Evolutionary conservation across 2,329 filamentous ascomycete species (phyloP), one percentile per base, ranked within the genome.

Genomic region (Alternaria arborescens): DNA sequence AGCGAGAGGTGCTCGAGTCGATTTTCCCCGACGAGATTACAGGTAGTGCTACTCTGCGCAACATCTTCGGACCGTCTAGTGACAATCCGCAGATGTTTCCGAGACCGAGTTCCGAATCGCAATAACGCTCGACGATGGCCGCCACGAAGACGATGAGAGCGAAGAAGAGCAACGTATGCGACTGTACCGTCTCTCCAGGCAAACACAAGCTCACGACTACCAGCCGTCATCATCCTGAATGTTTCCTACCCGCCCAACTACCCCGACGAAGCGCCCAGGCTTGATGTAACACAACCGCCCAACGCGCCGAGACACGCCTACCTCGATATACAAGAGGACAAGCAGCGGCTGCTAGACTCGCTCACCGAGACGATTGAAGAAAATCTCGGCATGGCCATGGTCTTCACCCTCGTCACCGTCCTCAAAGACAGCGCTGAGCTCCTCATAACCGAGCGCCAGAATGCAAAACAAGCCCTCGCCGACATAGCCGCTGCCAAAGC

Each of bases 21-120:
- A 99, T 99, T 76, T 99, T 98, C 71, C 93, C 95, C 1, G 94
- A 99, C 62, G 95, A 99, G 82, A 97, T 99, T 71, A 94, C 90
- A 86, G 91, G 93, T 94, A 74, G 41, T 11, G n/a, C 36, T 51
- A 2, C 11, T 40, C 12, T 44, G 26, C 43, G 20, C 52, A 22
- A 34, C 40, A 40, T 22, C n/a, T 24, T 24, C 11, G n/a, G 24
- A 34, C 26, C 16, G n/a, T n/a, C 6, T 42, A 26, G 69, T 71
- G 58, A 77, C 62, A 36, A 32, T 41, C 55, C 52, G 40, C 77
- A 95, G 95, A 97, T 78, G 88, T 97, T 74, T 95, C 92, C 71
- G 93, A 97, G 55, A 92, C 88, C 58, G 91, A 96, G 78, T 98
- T 91, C 82, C 90, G 91, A 76, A 89, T 99, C 83, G 88, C 89